Percentiles rank a stretch among this genome's conserved stretches.
Conservation (phyloP, 495 filamentous ascomycete species). For the Aspergillus cristatus region DNA sequence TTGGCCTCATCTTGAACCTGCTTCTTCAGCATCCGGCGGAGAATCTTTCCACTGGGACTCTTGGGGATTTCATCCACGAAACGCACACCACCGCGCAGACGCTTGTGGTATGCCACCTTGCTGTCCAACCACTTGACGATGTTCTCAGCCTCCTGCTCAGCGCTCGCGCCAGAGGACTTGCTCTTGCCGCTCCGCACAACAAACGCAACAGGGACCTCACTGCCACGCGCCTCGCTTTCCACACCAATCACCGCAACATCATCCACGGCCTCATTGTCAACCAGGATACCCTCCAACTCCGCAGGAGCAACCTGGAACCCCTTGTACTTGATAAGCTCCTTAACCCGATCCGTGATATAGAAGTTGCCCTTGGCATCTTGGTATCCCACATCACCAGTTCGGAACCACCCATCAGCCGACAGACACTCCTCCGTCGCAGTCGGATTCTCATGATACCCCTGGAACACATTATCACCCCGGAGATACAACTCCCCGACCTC, state of each 20-base stretch:
- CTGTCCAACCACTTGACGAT: conserved; percentile 53
- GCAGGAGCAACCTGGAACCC: conserved; percentile 86
- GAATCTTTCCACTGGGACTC: conserved; percentile 78
- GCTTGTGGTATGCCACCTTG: conserved; percentile 64
- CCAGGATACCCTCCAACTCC: conserved; percentile 73
- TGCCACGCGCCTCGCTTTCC: conserved; percentile 57
- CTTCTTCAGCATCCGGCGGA: conserved; percentile 60
- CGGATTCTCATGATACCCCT: conserved; percentile 65
- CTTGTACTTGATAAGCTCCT: conserved; percentile 86
- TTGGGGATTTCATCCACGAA: conserved; percentile 82
- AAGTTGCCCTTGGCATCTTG: conserved; percentile 52
- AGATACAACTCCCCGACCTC: conserved; percentile 59
- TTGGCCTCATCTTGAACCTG: conserved; percentile 36
- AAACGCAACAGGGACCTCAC: conserved; percentile 79
- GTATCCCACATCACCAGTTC: conserved; percentile 58
- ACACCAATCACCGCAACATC: conserved; percentile 83
- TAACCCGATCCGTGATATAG: conserved; percentile 75
- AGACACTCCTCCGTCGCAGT: conserved; percentile 59
- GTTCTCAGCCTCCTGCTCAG: conserved; percentile 48
- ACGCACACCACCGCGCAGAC: conserved; percentile 68
- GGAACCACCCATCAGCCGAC: conserved; percentile 50
- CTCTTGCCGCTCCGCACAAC: conserved; percentile 49
- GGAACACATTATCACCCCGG: conserved; percentile 56
- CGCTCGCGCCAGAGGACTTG: conserved; percentile 42
- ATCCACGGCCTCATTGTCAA: conserved; percentile 60